Evolutionary conservation across 2,329 filamentous ascomycete genomes (phyloP), one percentile per base, ranked within the genome.

Genomic region (Didymella segeticola): DNA sequence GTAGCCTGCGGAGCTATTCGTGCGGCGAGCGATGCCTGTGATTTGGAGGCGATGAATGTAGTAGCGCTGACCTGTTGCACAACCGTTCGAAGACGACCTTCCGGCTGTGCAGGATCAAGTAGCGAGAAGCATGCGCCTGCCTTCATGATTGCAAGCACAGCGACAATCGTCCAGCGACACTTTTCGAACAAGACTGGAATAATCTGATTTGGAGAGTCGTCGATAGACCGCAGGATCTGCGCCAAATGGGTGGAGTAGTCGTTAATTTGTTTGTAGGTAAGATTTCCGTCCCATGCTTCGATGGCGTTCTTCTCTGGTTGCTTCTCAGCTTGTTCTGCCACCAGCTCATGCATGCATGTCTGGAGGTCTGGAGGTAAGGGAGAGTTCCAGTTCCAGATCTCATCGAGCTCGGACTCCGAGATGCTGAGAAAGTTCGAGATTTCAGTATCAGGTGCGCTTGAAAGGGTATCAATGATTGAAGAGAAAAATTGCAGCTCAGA

Each of bases 381-480:
- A 23, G 77, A 67, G 38, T 82, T 82, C 78, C 79, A 81, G 3
- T 64, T 63, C 80, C 81, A 82, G 36, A 82, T 74, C 19, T 78
- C 67, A 14, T 75, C 62, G 4, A 80, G 61, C 49, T 82, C 80
- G n/a, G 66, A 68, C 69, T 61, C 47, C 6, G 53, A 65, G 19
- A 68, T 62, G 3, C 55, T 50, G 7, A 60, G 42, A 29, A 73
- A 48, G 15, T 47, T n/a, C 2, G 61, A 50, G 14, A 69, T 51
- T 0, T 56, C 43, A 23, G 47, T 49, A 30, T 62, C 56, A 15
- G 54, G 47, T 26, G 61, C 49, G 34, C 27, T 53, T 19, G 82
- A 76, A 41, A 82, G 58, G 50, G 56, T 64, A 52, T 62, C 60
- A 50, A 74, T 55, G 29, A 70, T 71, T 25, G 50, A 75, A 42